A percentile compares a stretch with the other conserved stretches of the same genome.
Evolutionary conservation across 73 alveolate genomes (phyloP).

Genomic region (Strombidium stylifer): DNA sequence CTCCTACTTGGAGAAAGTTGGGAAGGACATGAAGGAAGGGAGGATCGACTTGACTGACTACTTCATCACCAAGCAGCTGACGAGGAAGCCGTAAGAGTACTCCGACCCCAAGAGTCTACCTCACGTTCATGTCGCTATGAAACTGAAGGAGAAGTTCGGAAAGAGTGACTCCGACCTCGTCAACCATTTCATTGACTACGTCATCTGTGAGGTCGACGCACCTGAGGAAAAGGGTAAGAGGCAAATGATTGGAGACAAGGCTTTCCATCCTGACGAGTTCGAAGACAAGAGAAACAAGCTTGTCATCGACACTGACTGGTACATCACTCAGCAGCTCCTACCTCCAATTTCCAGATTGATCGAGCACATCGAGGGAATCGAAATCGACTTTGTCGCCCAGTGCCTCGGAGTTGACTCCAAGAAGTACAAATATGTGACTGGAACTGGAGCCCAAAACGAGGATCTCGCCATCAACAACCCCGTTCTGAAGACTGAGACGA

Average conservation of each 20-base stretch:
- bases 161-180: constrained; percentile 69
- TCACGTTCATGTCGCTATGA: constrained; percentile 92
- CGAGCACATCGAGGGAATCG: constrained; percentile 79
- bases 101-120: constrained; percentile 80
- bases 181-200: constrained; percentile 83
- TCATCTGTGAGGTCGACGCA: too few species aligned
- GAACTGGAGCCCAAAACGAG: constrained; percentile 13
- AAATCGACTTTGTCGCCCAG: constrained; percentile 68
- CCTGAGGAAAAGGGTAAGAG: too few species aligned
- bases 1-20: constrained; percentile 74
- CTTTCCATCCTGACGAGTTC: constrained; percentile 83
- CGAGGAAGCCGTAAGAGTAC: constrained; percentile 86
- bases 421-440: constrained; percentile 61
- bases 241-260: constrained; percentile 67
- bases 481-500: constrained; percentile 47
- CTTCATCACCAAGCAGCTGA: constrained; percentile 88
- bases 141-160: constrained; percentile 78
- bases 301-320: constrained; percentile 74
- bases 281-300: constrained; percentile 19
- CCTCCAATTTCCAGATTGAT: constrained; percentile 82
- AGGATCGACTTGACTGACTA: constrained; percentile 62
- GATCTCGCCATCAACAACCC: constrained; percentile 31
- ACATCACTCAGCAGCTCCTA: constrained; percentile 79
- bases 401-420: constrained; percentile 70
- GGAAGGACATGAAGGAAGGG: constrained; percentile 62